Percentiles rank a stretch among this genome's conserved stretches.
phyloP scores from a whole-genome alignment of 2,329 filamentous ascomycete species.

The Nigrospora sphaerica region DNA sequence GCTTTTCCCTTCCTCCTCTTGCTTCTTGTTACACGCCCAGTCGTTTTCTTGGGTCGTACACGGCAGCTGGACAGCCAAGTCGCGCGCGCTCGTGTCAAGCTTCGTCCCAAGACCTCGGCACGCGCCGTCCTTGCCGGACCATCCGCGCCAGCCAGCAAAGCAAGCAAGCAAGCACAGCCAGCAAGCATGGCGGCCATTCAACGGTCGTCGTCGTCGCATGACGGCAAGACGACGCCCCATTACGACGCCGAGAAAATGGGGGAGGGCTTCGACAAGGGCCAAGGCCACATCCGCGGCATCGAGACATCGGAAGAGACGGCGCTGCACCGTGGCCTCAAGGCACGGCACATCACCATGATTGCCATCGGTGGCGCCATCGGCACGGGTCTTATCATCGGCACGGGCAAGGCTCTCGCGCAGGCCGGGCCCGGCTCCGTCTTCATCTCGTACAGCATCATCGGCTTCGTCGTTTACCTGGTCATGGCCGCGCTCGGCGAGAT shows the following conservation, averaged over 20 bases:
- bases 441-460: slow-evolving; percentile 64
- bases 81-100: not conserved
- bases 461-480: slow-evolving; percentile 69
- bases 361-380: slow-evolving; percentile 71
- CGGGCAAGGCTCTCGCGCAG: slow-evolving; percentile 45
- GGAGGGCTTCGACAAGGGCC: slow-evolving; percentile 13
- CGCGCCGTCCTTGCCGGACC: not conserved
- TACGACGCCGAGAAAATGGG: slow-evolving; percentile 17
- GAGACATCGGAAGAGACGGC: slow-evolving; percentile 41
- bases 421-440: slow-evolving; percentile 59
- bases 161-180: not conserved
- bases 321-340: slow-evolving; percentile 46
- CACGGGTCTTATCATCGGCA: slow-evolving; percentile 68
- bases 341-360: slow-evolving; percentile 51
- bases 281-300: slow-evolving; percentile 34
- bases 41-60: not conserved
- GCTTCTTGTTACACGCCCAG: not conserved
- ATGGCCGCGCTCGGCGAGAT: slow-evolving; percentile 81
- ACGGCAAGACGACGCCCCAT: slow-evolving; percentile 11
- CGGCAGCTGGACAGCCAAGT: not conserved
- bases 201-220: slow-evolving; percentile 20
- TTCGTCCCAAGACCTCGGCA: not conserved
- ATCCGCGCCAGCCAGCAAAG: not conserved
- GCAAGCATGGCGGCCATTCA: slow-evolving; percentile 11
- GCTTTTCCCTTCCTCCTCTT: not conserved